These are phyloP conservation scores for Alternaria brassicae DNA, from an alignment of 2,329 filamentous ascomycete species.

Conservation along the genomic window DNA sequence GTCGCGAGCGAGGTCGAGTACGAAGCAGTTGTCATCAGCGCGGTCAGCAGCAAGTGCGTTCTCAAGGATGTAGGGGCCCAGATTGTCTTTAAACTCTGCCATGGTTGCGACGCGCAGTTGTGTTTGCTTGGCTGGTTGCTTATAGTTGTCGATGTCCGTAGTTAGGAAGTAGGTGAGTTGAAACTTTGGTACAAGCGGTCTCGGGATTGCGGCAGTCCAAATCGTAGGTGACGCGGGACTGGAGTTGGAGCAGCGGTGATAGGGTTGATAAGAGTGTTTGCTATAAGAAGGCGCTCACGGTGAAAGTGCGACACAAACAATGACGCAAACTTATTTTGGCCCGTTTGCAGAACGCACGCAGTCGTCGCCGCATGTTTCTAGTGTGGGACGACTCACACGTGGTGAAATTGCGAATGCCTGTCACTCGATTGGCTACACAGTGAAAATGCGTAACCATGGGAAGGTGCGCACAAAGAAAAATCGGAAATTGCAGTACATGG, in stretches of 20 bases:
- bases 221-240: not conserved
- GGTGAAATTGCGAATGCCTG: not conserved
- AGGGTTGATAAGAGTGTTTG: constrained; percentile 14
- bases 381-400: not conserved
- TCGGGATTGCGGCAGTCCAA: not conserved
- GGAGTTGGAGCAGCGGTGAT: not conserved
- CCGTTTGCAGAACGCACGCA: constrained; percentile 4
- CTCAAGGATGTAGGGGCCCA: constrained; percentile 25
- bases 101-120: constrained; percentile 6
- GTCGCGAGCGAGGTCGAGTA: constrained; percentile 28
- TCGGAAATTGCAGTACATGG: not conserved
- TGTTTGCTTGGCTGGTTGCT: not conserved
- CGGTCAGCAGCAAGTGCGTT: constrained; percentile 18
- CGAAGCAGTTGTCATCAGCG: constrained; percentile 16
- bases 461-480: not conserved
- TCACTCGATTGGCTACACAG: not conserved
- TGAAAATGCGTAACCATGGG: not conserved
- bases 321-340: constrained; percentile 1
- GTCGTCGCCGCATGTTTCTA: not conserved
- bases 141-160: not conserved
- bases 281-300: constrained; percentile 14
- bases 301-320: constrained; percentile 10
- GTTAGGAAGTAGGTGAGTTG: not conserved
- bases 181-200: not conserved
- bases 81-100: constrained; percentile 18